Evolutionary conservation across 352 stramenopile species (phyloP), one percentile per base, ranked within the genome.

Genomic region (Phytophthora nicotianae): DNA sequence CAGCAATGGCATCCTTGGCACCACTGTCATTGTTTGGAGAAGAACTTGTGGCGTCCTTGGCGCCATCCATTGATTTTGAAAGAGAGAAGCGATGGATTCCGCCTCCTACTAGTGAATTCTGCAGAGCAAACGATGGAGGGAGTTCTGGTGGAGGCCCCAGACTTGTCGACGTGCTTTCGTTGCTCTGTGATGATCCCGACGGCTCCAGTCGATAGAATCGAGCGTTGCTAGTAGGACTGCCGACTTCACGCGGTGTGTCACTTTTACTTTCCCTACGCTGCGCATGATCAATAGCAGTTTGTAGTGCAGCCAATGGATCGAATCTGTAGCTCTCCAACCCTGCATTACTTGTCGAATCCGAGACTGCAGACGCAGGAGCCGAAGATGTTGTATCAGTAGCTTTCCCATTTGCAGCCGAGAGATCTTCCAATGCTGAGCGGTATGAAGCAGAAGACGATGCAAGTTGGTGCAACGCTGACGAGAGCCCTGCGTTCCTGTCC

Each of bases 81-180:
- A 35, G n/a, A 37, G 14, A 62, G 17, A 82, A 68, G 8, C 68
- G 47, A 33, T 89, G 78, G 45, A 92, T 91, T 33, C 86, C 81
- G 26, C 81, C 83, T 32, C 81, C 86, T 52, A 88, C 76, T 42
- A 94, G 79, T 24, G 81, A 94, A 61, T 92, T 83, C 58, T 89
- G 72, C 24, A 88, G 29, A 14, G 52, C 57, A 43, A 94, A 80
- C 8, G 66, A 53, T 20, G 83, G 85, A 13, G 78, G 68, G 1
- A 70, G 65, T 1, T 62, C 60, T 13, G 83, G 83, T 2, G 81
- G 72, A 14, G 79, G 65, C 0, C 72, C 79, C 1, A 91, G 46
- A 47, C 35, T 53, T 7, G 7, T 29, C 21, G 24, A 55, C 1
- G 13, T 32, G 16, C 27, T 52, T 24, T 4, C 51, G 49, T 41